Conservation (phyloP, 2,329 filamentous ascomycete species). For the Lithohypha guttulata region DNA sequence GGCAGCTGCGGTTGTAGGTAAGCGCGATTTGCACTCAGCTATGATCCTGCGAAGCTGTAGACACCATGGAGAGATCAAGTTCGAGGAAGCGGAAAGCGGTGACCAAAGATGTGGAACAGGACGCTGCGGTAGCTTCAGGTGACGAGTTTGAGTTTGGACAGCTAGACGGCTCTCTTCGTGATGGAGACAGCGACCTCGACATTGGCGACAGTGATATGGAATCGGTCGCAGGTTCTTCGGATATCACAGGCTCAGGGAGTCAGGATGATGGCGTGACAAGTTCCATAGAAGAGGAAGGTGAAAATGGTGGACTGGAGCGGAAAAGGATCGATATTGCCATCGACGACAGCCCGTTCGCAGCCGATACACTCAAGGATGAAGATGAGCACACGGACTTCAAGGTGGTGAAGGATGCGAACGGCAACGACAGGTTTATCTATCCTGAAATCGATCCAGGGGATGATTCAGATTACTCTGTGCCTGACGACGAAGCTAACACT, state of each 20-base stretch:
- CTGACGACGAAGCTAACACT: conserved; percentile 68
- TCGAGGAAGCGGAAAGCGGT: conserved; percentile 56
- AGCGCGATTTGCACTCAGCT: neutral
- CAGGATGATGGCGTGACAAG: conserved; percentile 49
- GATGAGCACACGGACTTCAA: conserved; percentile 44
- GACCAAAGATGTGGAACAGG: conserved; percentile 40
- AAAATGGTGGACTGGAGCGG: conserved; percentile 30
- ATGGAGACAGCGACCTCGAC: conserved; percentile 34
- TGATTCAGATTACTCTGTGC: conserved; percentile 89
- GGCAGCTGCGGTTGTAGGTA: neutral
- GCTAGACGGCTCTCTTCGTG: conserved; percentile 34
- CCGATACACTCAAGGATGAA: conserved; percentile 27
- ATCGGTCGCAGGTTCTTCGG: conserved; percentile 1
- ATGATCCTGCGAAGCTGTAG: neutral
- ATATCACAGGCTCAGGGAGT: conserved; percentile 20
- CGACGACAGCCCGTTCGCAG: conserved; percentile 4
- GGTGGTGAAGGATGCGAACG: conserved; percentile 72
- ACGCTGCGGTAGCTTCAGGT: conserved; percentile 44
- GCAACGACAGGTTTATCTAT: conserved; percentile 82
- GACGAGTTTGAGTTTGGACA: conserved; percentile 44
- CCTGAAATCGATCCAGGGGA: conserved; percentile 89
- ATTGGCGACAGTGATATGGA: conserved; percentile 12
- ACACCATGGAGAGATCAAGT: conserved; percentile 14
- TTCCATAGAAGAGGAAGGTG: conserved; percentile 33
- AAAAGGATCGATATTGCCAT: conserved; percentile 10